A percentile compares a stretch with the other conserved stretches of the same genome.
phyloP scores from a whole-genome alignment of 768 basidiomycete genomes.

The Xerocomellus amylosporus region DNA sequence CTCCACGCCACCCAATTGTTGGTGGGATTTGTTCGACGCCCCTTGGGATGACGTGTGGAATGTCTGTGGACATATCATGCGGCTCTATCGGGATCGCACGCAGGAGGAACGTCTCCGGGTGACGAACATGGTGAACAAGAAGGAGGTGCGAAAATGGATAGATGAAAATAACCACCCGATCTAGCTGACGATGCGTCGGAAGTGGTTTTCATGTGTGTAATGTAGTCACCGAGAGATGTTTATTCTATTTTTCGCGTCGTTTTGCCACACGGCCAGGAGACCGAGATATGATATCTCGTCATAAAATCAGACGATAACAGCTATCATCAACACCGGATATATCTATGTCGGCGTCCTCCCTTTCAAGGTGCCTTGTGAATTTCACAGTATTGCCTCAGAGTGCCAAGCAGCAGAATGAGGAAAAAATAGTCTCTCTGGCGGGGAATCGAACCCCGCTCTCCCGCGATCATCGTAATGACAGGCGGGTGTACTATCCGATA shows the following conservation, averaged over 20 bases:
- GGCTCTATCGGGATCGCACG: slow-evolving; percentile 63
- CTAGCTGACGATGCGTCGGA: slow-evolving; percentile 1
- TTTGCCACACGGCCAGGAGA: neutral
- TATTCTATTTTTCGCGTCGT: neutral
- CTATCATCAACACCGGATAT: neutral
- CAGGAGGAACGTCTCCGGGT: slow-evolving; percentile 46
- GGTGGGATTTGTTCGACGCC: slow-evolving; percentile 96
- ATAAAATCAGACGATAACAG: neutral
- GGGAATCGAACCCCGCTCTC: slow-evolving; percentile 46
- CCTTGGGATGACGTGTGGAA: slow-evolving; percentile 85
- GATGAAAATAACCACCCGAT: slow-evolving; percentile 45
- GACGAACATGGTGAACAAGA: slow-evolving; percentile 63
- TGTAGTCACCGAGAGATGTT: neutral
- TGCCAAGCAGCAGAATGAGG: too few species aligned
- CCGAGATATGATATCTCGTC: neutral
- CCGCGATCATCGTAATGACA: slow-evolving; percentile 38
- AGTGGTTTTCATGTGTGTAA: neutral
- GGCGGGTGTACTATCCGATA: slow-evolving; percentile 53
- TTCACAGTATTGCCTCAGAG: too few species aligned
- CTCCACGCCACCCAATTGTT: slow-evolving; percentile 63
- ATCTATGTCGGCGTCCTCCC: neutral
- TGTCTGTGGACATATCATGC: slow-evolving; percentile 81
- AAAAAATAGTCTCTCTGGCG: slow-evolving; percentile 37
- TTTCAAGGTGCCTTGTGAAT: neutral
- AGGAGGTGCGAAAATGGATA: slow-evolving; percentile 79